Conservation (phyloP, 495 filamentous ascomycete species). For the Podospora anserina region DNA sequence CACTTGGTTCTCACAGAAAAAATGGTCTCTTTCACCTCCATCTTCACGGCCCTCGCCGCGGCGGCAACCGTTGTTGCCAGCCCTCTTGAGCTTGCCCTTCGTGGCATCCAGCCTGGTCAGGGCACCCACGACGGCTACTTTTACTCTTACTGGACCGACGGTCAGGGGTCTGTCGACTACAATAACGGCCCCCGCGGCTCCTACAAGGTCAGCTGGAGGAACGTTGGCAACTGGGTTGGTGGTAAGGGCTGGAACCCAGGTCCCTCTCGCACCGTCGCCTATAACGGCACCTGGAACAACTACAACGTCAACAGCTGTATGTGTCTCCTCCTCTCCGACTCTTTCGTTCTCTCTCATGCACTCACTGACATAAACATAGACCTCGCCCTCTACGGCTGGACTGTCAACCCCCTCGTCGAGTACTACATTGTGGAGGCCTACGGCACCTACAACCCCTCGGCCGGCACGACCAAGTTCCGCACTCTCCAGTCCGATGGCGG, state of each 20-base stretch:
- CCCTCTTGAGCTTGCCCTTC: constrained; percentile 4
- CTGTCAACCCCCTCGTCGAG: constrained; percentile 58
- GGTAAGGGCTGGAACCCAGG: constrained; percentile 60
- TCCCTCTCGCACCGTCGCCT: constrained; percentile 24
- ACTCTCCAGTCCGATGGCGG: constrained; percentile 56
- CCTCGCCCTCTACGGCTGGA: constrained; percentile 58
- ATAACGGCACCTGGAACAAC: constrained; percentile 30
- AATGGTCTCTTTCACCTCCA: constrained; percentile 9
- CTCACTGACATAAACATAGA: constrained; percentile 12
- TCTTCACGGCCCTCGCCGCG: constrained; percentile 6
- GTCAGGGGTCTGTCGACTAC: constrained; percentile 49
- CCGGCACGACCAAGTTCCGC: constrained; percentile 43
- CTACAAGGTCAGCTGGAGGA: constrained; percentile 52
- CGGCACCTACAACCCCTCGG: constrained; percentile 54
- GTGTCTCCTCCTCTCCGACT: not conserved
- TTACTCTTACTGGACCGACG: constrained; percentile 60
- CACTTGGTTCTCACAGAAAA: not conserved
- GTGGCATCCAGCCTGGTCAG: constrained; percentile 30
- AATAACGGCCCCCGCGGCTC: constrained; percentile 49
- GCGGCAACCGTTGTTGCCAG: not conserved
- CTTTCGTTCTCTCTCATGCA: not conserved
- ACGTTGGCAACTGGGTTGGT: constrained; percentile 54
- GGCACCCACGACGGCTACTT: constrained; percentile 56
- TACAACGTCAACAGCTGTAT: constrained; percentile 28
- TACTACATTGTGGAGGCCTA: constrained; percentile 64